A percentile compares a stretch with the other conserved stretches of the same genome.
These are phyloP conservation scores for Sporisorium reilianum DNA, from an alignment of 1,284 basidiomycete genomes.

Conservation along the genomic window DNA sequence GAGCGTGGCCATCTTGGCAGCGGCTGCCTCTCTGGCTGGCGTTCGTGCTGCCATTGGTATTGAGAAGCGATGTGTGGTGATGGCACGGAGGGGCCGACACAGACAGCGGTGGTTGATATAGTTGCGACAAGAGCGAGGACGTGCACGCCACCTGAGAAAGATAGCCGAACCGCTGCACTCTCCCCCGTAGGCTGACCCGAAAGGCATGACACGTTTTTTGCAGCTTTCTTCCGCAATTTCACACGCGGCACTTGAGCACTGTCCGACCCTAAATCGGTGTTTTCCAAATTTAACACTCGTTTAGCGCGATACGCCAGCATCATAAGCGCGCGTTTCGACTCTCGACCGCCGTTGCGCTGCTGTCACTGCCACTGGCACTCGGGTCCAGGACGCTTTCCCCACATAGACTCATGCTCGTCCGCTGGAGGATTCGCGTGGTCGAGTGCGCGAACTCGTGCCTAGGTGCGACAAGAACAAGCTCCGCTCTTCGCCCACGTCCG, in stretches of 20 bases:
- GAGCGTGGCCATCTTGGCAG: slow-evolving; percentile 32
- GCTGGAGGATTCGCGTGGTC: no score
- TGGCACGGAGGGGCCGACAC: no score
- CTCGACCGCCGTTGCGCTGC: background rate
- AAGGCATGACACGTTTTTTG: background rate
- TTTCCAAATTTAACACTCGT: background rate
- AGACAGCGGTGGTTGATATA: background rate
- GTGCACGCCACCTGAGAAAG: background rate
- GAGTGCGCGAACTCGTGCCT: background rate
- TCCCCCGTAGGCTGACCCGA: background rate
- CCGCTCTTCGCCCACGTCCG: background rate
- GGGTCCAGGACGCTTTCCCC: no score
- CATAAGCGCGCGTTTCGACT: slow-evolving; percentile 6
- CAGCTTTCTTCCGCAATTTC: no score
- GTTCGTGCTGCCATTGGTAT: slow-evolving; percentile 34
- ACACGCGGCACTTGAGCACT: no score
- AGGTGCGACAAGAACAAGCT: background rate
- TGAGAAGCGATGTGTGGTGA: no score
- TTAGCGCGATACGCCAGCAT: slow-evolving; percentile 9
- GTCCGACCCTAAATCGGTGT: no score
- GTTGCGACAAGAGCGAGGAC: no score
- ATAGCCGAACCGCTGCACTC: background rate
- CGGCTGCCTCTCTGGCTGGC: slow-evolving; percentile 71
- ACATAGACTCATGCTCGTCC: no score
- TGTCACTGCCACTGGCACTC: background rate